These are phyloP conservation scores for Oropetium thomaeum DNA, from an alignment of 176 grass and related monocot genomes.

Conservation along the genomic window DNA sequence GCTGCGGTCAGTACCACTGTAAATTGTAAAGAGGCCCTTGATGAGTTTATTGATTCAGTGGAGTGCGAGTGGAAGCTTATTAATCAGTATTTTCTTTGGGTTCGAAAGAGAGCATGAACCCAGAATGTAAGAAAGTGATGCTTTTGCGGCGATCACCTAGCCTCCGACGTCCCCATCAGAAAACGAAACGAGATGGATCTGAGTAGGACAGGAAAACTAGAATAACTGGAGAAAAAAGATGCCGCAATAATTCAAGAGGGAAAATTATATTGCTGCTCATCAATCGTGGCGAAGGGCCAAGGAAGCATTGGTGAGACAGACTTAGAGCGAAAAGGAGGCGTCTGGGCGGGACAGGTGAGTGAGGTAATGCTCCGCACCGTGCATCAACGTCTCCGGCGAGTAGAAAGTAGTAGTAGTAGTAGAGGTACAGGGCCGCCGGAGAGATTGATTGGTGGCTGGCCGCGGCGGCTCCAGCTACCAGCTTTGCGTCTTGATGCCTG, in stretches of 20 bases:
- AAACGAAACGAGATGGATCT: neutral
- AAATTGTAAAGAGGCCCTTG: too few species aligned
- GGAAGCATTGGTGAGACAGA: neutral
- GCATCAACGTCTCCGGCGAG: neutral
- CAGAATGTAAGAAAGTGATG: constrained; percentile 7
- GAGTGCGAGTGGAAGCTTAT: too few species aligned
- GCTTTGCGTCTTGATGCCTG: neutral
- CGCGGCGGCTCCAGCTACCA: neutral
- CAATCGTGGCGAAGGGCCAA: too few species aligned
- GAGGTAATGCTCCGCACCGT: neutral
- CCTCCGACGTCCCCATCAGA: neutral
- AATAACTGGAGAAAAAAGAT: neutral
- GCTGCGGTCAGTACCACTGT: too few species aligned
- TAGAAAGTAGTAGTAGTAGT: neutral
- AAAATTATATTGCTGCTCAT: neutral
- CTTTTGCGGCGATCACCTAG: neutral
- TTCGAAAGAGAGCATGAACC: constrained; percentile 17
- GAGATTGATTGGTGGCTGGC: neutral
- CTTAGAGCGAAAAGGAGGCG: neutral
- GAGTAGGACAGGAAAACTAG: constrained; percentile 17
- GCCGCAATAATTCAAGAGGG: neutral
- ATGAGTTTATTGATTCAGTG: too few species aligned
- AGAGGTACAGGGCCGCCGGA: constrained; percentile 3
- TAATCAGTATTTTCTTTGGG: too few species aligned
- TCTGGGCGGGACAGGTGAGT: too few species aligned